Evolutionary conservation across 768 basidiomycete genomes (phyloP).

Genomic region (Kwoniella bestiolae): DNA sequence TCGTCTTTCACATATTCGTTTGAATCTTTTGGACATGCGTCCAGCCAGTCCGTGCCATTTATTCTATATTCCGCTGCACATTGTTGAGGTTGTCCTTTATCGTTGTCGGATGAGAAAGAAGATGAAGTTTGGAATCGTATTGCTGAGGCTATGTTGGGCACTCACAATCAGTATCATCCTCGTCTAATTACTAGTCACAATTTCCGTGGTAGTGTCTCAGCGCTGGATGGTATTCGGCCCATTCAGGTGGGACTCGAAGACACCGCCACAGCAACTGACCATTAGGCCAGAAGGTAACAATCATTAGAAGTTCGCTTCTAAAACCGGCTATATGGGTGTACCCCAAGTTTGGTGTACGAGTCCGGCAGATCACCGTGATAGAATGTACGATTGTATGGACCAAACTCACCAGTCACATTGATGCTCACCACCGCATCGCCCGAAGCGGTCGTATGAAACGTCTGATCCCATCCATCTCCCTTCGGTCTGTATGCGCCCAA

Average conservation of each 20-base stretch:
- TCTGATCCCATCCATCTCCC: slow-evolving; percentile 34
- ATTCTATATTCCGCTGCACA: slow-evolving; percentile 16
- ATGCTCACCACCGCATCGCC: slow-evolving; percentile 15
- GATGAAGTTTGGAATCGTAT: slow-evolving; percentile 15
- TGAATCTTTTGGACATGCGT: slow-evolving; percentile 6
- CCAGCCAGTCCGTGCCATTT: slow-evolving; percentile 19
- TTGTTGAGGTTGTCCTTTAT: background rate
- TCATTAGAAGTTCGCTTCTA: too few species aligned
- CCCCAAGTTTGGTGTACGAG: too few species aligned
- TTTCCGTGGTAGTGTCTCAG: too few species aligned
- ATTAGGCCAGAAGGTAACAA: too few species aligned
- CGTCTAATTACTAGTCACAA: too few species aligned
- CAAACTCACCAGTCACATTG: slow-evolving; percentile 32
- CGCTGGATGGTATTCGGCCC: too few species aligned
- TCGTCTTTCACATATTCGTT: background rate
- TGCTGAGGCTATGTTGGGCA: slow-evolving; percentile 10
- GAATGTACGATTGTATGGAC: too few species aligned
- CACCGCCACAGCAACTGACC: too few species aligned
- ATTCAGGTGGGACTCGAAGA: too few species aligned
- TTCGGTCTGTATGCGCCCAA: slow-evolving; percentile 26
- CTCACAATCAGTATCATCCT: too few species aligned
- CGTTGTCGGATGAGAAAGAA: background rate
- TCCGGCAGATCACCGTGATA: too few species aligned
- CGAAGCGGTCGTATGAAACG: slow-evolving; percentile 18
- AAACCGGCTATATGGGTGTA: too few species aligned